A percentile compares a stretch with the other conserved stretches of the same genome.
Evolutionary conservation across 495 filamentous ascomycete genomes (phyloP).

Genomic region (Hypoxylon intermedium): DNA sequence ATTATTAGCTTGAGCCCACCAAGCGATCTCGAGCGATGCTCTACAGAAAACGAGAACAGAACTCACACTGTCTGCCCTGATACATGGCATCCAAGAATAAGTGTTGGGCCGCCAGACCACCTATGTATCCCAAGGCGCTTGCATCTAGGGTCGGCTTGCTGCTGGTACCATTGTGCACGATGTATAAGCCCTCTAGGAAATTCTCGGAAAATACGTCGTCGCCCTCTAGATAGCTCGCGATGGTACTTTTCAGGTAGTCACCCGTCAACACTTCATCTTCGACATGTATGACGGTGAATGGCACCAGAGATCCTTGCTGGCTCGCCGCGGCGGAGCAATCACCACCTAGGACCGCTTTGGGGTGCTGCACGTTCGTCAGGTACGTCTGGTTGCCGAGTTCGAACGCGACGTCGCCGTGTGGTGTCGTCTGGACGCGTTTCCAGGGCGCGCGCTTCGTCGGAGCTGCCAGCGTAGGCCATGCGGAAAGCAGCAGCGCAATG

Average conservation of each 20-base stretch:
- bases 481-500: background rate
- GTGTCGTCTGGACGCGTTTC: constrained; percentile 22
- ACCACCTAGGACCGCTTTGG: constrained; percentile 17
- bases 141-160: constrained; percentile 16
- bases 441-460: constrained; percentile 22
- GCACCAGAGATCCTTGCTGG: constrained; percentile 7
- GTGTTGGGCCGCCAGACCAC: constrained; percentile 8
- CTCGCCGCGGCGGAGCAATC: constrained; percentile 6
- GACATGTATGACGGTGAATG: constrained; percentile 37
- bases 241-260: constrained; percentile 10
- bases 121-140: constrained; percentile 22
- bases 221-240: constrained; percentile 26
- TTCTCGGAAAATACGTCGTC: constrained; percentile 39
- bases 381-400: constrained; percentile 32
- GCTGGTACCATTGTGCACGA: constrained; percentile 33
- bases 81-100: constrained; percentile 22
- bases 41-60: background rate
- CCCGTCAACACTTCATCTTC: constrained; percentile 37
- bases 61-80: constrained; percentile 2
- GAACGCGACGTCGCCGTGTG: constrained; percentile 28
- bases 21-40: background rate
- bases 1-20: background rate
- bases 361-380: constrained; percentile 25
- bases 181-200: constrained; percentile 45
- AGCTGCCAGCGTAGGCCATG: constrained; percentile 9